Base-by-base conservation (phyloP, 495 filamentous ascomycete species). In the Penicillium chermesinum region DNA sequence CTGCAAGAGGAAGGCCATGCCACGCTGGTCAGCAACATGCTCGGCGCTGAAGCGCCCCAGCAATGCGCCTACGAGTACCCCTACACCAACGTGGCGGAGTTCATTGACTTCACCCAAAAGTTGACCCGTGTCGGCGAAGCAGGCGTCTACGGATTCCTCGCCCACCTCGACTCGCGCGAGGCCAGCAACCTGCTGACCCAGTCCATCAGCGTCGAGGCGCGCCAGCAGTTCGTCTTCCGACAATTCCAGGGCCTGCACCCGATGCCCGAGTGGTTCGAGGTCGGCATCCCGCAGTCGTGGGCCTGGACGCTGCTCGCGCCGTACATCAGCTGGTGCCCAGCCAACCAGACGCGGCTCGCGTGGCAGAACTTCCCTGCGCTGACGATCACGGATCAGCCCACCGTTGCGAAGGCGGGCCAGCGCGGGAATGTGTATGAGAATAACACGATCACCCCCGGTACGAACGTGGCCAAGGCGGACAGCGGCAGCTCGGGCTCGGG, bases 351-450 rank as follows among this genome's bases (percentile, higher is more conserved):
- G 3, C 79, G 86, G 3, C 71, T 95, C 30, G 73, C 82, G 9
- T 95, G 89, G 89, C 86, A 95, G 62, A 96, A 95, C 69, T 95
- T 89, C 73, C 90, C 89, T 0, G 75, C 74, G 0, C 74, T 95
- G 3, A 64, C 72, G 50, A 80, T 95, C 50, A 67, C 85, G 41
- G 91, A 94, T 70, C 82, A 93, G 52, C 83, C 87, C 2, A 91
- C 88, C 65, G 76, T 82, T 32, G 77, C 77, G 45, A 78, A 79
- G 10, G 58, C 34, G 63, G 46, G 49, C 5, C 73, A 76, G 46
- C 85, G 85, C 65, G 75, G 72, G 1, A 71, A 73, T 2, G 80
- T 77, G 15, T 55, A 67, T 38, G 13, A 32, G 15, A 74, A 70
- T 55, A 65, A 59, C 40, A 72, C 64, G 12, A 10, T 65, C 20